Percentiles rank a stretch among this genome's conserved stretches.
Evolutionary conservation across 176 grass and related monocot species (phyloP).

Genomic region (Rhynchospora breviuscula): DNA sequence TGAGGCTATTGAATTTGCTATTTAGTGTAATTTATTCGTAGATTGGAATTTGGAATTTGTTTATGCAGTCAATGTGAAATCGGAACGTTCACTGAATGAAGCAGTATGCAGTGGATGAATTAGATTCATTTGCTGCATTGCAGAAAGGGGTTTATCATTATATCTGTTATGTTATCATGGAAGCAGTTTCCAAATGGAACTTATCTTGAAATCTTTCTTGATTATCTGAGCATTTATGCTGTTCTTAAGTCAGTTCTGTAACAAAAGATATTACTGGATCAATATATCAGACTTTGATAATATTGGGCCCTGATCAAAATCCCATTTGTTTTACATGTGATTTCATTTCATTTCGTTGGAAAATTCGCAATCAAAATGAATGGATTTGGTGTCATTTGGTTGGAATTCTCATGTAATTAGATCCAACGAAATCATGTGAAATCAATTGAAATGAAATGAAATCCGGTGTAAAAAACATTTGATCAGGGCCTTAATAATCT

Average conservation of each 20-base stretch:
- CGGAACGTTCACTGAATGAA: neutral
- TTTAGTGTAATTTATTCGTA: neutral
- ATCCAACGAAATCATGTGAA: too few species aligned
- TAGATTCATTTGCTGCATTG: neutral
- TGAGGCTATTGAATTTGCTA: neutral
- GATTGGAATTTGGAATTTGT: neutral
- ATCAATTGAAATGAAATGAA: too few species aligned
- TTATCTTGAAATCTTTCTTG: neutral
- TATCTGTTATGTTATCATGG: neutral
- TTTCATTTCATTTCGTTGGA: too few species aligned
- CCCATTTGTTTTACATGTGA: too few species aligned
- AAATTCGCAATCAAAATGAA: too few species aligned
- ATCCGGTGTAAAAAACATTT: too few species aligned
- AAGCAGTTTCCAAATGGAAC: neutral
- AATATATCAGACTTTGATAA: neutral
- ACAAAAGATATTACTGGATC: neutral
- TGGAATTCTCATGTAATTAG: too few species aligned
- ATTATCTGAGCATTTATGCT: neutral
- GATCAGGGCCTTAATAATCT: too few species aligned
- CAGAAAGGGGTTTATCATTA: neutral
- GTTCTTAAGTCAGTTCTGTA: neutral
- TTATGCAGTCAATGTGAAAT: neutral
- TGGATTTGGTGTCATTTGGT: too few species aligned
- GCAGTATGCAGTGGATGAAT: neutral
- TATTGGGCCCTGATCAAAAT: too few species aligned